Conservation (phyloP, 495 filamentous ascomycete genomes). For the Hypoxylon lienhwacheense region DNA sequence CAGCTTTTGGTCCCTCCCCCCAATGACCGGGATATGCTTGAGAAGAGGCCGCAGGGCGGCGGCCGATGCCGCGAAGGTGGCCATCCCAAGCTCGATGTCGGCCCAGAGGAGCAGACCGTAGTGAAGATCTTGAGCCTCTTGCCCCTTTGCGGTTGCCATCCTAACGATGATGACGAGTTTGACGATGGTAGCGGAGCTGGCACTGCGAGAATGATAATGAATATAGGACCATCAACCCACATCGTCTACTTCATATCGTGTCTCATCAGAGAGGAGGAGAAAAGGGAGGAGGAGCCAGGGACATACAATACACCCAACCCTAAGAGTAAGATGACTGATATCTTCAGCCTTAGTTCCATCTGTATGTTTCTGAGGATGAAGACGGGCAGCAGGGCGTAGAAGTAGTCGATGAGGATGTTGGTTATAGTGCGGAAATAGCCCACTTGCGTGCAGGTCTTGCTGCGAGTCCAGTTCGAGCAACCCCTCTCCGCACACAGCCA, state of each 20-base stretch:
- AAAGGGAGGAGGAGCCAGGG: neutral
- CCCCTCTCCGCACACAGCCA: constrained; percentile 35
- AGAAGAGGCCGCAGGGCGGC: constrained; percentile 34
- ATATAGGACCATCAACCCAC: neutral
- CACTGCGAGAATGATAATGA: constrained; percentile 19
- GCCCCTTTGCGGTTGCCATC: constrained; percentile 24
- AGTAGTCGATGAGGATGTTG: constrained; percentile 41
- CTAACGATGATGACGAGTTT: constrained; percentile 37
- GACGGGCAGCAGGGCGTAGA: constrained; percentile 35
- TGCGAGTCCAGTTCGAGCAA: constrained; percentile 36
- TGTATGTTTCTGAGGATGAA: constrained; percentile 29
- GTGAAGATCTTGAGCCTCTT: constrained; percentile 24
- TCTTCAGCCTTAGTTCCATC: constrained; percentile 28
- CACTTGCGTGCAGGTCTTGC: constrained; percentile 27
- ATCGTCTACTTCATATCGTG: neutral
- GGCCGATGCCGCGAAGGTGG: constrained; percentile 34
- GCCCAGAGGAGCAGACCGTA: constrained; percentile 38
- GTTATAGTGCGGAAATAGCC: constrained; percentile 37
- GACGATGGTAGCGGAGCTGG: constrained; percentile 37
- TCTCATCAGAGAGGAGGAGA: neutral
- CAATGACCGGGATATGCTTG: constrained; percentile 21
- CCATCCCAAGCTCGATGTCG: constrained; percentile 37
- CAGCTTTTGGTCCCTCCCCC: constrained; percentile 11
- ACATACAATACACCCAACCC: constrained; percentile 36
- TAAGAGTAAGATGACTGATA: constrained; percentile 31